phyloP scores from a whole-genome alignment of 306 rosid species.

The Malus sylvestris region DNA sequence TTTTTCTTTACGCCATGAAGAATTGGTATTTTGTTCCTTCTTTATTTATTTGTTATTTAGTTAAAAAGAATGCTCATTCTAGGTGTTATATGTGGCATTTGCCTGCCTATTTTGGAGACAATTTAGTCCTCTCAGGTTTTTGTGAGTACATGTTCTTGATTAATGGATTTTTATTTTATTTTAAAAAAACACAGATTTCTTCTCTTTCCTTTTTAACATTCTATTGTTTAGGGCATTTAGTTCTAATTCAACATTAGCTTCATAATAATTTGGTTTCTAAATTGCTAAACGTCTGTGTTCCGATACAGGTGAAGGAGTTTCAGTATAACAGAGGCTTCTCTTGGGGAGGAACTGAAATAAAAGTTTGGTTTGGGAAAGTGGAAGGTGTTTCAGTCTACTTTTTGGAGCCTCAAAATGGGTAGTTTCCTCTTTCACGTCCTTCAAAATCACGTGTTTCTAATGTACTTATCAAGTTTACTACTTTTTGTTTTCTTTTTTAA shows the following conservation, averaged over 20 bases:
- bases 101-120: neutral
- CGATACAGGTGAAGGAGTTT: constrained; percentile 70
- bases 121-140: neutral
- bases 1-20: neutral
- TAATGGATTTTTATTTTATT: neutral
- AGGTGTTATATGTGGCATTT: neutral
- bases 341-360: constrained; percentile 90
- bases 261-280: neutral
- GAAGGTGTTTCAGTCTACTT: constrained; percentile 89
- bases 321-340: constrained; percentile 41
- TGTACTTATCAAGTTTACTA: neutral
- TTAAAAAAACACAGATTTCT: neutral
- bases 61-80: neutral
- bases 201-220: neutral
- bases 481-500: neutral
- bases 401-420: constrained; percentile 97
- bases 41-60: neutral
- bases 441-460: neutral
- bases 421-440: constrained; percentile 21
- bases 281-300: neutral
- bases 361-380: constrained; percentile 90
- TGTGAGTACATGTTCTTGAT: neutral
- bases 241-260: neutral
- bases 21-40: neutral
- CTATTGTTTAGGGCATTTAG: neutral